Base-by-base conservation (phyloP, 1,284 basidiomycete species). In the Apiotrichum gracile region DNA sequence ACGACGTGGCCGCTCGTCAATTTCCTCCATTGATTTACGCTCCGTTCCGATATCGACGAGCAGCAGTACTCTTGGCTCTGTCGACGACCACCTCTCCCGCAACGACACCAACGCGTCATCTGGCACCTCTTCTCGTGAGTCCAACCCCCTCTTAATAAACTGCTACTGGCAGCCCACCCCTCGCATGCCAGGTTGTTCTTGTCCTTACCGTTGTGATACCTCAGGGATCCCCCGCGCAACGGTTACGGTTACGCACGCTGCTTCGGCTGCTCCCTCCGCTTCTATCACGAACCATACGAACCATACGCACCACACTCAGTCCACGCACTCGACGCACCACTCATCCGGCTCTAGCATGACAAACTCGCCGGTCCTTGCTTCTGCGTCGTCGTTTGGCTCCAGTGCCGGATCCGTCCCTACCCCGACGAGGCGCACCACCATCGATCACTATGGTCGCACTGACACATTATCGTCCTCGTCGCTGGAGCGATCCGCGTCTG, bases 201-300 rank as follows among this genome's bases (percentile, higher is more conserved):
- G 16, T 35, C n/a, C 34, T 35, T 35, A 17, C 34, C 14, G 22
- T 22, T 42, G 41, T n/a, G 9, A 21, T 13, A 16, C 17, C 9
- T 26, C 53, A 71, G 69, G 65, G 2, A 73, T 73, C 29, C 70
- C 70, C 0, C 64, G 65, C 45, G 63, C 69, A 3, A 57, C 65
- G 5, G 70, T 73, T 10, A 57, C 65, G 5, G 70, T 73, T 10
- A 53, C 65, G 5, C 63, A 70, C 42, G 62, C 66, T 7, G 53
- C 66, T 4, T 64, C 53, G 1, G 21, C 47, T 41, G 34, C 34
- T 24, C 48, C 49, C 56, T n/a, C 37, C 59, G 2, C 3, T 14
- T 25, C 5, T 25, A n/a, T n/a, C n/a, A n/a, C 39, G 5, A 8
- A 25, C n/a, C 4, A 3, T 22, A 5, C 10, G 12, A 8, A 25